Evolutionary conservation across 108 stramenopile genomes (phyloP).

Genomic region (Mediolabrus comicus): DNA sequence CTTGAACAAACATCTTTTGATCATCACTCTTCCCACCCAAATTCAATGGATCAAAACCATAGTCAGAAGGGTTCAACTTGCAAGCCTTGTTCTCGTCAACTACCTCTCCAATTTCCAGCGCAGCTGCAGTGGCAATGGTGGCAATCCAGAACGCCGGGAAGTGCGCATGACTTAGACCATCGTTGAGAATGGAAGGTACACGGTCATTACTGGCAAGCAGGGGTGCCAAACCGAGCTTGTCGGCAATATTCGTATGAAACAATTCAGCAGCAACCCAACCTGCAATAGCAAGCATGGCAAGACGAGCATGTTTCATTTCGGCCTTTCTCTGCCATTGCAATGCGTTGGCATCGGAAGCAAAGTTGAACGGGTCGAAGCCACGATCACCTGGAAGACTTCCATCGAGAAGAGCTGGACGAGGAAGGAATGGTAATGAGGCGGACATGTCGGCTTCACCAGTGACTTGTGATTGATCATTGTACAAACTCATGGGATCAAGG

Average conservation of each 20-base stretch:
- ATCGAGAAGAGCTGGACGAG: constrained; percentile 50
- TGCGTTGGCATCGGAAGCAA: constrained; percentile 8
- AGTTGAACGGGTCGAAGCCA: constrained; percentile 57
- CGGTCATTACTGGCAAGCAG: constrained; percentile 46
- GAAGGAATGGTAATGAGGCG: constrained; percentile 23
- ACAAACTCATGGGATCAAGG: constrained; percentile 19
- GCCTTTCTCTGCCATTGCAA: constrained; percentile 40
- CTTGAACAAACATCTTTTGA: constrained; percentile 35
- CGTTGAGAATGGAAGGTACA: constrained; percentile 74
- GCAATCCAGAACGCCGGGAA: constrained; percentile 61
- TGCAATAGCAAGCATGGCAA: constrained; percentile 67
- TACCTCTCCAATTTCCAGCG: constrained; percentile 33
- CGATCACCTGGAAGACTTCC: constrained; percentile 49
- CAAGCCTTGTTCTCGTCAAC: neutral
- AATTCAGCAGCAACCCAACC: constrained; percentile 80
- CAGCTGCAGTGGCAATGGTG: constrained; percentile 39
- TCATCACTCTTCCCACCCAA: constrained; percentile 16
- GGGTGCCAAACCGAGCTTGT: constrained; percentile 9
- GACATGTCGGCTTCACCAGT: constrained; percentile 21
- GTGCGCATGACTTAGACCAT: constrained; percentile 57
- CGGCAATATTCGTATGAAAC: constrained; percentile 49
- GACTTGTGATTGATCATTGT: constrained; percentile 16
- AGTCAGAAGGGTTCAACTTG: constrained; percentile 35
- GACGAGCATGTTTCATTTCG: constrained; percentile 55
- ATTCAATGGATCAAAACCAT: constrained; percentile 50